Conservation (phyloP, 352 stramenopile species). For the Lagenidium sp. region DNA sequence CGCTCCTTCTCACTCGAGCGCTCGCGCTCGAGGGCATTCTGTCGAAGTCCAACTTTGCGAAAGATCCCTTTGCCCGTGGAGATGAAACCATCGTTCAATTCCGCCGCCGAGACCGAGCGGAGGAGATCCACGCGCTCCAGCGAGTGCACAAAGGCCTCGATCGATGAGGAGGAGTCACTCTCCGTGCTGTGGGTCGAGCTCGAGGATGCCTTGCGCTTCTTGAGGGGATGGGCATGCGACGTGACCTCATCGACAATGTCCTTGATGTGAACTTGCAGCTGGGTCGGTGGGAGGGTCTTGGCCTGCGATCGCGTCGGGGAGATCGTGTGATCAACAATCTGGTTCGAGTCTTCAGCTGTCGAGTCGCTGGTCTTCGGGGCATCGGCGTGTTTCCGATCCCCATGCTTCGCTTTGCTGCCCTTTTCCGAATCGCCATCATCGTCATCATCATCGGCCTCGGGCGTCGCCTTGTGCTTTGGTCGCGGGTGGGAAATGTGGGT, state of each 20-base stretch:
- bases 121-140: conserved; percentile 36
- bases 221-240: conserved; percentile 4
- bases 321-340: background rate
- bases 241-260: conserved; percentile 15
- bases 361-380: background rate
- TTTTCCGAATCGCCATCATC: background rate
- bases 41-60: conserved; percentile 63
- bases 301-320: conserved; percentile 8
- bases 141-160: conserved; percentile 26
- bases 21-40: conserved; percentile 25
- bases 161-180: conserved; percentile 32
- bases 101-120: conserved; percentile 35
- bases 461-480: background rate
- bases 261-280: conserved; percentile 6
- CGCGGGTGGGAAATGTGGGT: too few species aligned
- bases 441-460: background rate
- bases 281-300: conserved; percentile 9
- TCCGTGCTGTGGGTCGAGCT: conserved; percentile 33
- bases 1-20: conserved; percentile 6
- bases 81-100: conserved; percentile 75
- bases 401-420: background rate
- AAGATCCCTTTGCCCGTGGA: conserved; percentile 85
- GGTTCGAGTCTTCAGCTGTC: background rate
- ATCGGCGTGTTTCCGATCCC: too few species aligned
- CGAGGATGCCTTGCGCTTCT: conserved; percentile 43